These are phyloP conservation scores for Cyberlindnera sargentensis DNA, from an alignment of 805 yeast species.

Conservation along the genomic window DNA sequence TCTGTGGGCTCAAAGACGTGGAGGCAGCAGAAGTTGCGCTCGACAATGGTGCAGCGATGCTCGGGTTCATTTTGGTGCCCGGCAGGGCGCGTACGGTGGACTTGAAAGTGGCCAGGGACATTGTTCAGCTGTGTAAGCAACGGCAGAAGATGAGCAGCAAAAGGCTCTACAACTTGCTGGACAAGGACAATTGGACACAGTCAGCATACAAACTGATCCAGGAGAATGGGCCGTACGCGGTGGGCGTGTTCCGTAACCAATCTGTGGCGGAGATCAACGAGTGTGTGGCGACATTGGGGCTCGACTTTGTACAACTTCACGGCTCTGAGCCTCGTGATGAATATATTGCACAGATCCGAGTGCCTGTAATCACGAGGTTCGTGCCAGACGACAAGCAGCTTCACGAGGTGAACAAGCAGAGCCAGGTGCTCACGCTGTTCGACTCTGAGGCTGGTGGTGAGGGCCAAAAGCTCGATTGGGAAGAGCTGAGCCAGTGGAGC, in stretches of 20 bases:
- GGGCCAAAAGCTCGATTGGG: conserved; percentile 79
- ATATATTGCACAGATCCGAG: conserved; percentile 24
- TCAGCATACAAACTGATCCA: conserved; percentile 19
- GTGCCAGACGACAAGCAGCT: conserved; percentile 49
- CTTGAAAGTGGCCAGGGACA: conserved; percentile 36
- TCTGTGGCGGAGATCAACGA: conserved; percentile 50
- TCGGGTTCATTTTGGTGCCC: conserved; percentile 89
- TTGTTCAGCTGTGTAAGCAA: conserved; percentile 31
- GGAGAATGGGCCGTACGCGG: conserved; percentile 56
- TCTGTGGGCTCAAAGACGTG: conserved; percentile 70
- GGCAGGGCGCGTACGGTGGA: conserved; percentile 65
- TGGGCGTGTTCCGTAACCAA: conserved; percentile 91
- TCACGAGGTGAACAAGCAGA: conserved; percentile 22
- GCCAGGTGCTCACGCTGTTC: conserved; percentile 52
- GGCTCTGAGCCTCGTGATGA: conserved; percentile 59
- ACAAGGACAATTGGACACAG: conserved; percentile 2
- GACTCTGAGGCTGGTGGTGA: conserved; percentile 94
- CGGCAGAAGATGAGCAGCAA: conserved; percentile 2
- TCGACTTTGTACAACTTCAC: conserved; percentile 86
- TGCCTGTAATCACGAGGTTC: conserved; percentile 70
- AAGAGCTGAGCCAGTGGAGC: conserved; percentile 34
- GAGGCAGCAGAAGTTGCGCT: conserved; percentile 72
- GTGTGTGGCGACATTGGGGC: conserved; percentile 32
- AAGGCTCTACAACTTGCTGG: conserved; percentile 4
- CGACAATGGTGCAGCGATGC: conserved; percentile 60